Evolutionary conservation across 768 basidiomycete genomes (phyloP).

Genomic region (Russula sp.): DNA sequence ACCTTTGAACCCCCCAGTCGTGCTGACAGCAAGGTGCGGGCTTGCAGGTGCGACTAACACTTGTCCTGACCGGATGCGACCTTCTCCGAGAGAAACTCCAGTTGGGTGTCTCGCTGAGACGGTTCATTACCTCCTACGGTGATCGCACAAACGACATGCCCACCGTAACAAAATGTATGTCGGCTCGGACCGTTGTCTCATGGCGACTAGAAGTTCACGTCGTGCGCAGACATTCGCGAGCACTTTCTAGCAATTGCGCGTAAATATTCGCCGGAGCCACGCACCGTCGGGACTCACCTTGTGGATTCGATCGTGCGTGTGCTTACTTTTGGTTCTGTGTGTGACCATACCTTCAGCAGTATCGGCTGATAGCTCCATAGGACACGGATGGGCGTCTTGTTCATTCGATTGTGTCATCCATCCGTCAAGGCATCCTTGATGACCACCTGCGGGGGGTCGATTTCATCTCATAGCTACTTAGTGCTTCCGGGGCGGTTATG

Average conservation of each 20-base stretch:
- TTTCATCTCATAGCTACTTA: not conserved
- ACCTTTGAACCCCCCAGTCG: not conserved
- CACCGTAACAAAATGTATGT: conserved; percentile 57
- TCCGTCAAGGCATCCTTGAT: not conserved
- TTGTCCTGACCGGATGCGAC: conserved; percentile 49
- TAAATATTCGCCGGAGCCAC: conserved; percentile 4
- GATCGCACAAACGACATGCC: conserved; percentile 61
- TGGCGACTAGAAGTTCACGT: not conserved
- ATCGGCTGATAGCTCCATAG: not conserved
- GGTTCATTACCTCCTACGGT: conserved; percentile 60
- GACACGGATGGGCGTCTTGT: not conserved
- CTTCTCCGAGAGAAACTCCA: conserved; percentile 57
- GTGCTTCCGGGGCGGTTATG: too few relatives aligned
- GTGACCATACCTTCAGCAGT: too few relatives aligned
- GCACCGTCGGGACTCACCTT: not conserved
- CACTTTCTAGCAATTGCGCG: conserved; percentile 6
- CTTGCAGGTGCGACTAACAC: conserved; percentile 27
- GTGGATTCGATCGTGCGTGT: conserved; percentile 14
- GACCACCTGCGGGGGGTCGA: not conserved
- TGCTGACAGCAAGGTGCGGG: not conserved
- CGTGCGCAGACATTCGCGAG: conserved; percentile 3
- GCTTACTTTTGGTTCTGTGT: too few relatives aligned
- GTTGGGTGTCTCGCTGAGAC: conserved; percentile 47
- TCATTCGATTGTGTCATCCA: not conserved
- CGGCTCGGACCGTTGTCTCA: not conserved